Conservation (phyloP, 768 basidiomycete species). For the Collybiopsis luxurians region DNA sequence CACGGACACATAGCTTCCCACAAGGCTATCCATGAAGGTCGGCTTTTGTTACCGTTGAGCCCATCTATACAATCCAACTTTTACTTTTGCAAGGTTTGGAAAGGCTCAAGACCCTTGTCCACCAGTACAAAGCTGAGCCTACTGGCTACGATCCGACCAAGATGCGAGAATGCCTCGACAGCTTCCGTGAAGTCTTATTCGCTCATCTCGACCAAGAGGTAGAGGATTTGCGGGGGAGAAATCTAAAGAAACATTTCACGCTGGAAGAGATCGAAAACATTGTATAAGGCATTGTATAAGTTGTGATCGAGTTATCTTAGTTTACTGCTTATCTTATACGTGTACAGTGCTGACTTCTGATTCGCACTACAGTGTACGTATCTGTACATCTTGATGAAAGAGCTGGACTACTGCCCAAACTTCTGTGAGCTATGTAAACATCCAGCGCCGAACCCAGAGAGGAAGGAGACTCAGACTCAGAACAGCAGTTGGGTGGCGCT, state of each 20-base stretch:
- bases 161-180: slow-evolving; percentile 48
- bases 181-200: slow-evolving; percentile 48
- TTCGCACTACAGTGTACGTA: too few relatives aligned
- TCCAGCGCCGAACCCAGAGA: too few relatives aligned
- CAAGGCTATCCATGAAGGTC: slow-evolving; percentile 52
- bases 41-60: not conserved
- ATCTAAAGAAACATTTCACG: slow-evolving; percentile 52
- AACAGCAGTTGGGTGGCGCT: too few relatives aligned
- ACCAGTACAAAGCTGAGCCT: slow-evolving; percentile 41
- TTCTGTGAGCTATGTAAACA: too few relatives aligned
- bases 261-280: slow-evolving; percentile 41
- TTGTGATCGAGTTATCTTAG: too few relatives aligned
- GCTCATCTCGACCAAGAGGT: slow-evolving; percentile 55
- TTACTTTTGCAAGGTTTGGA: slow-evolving; percentile 44
- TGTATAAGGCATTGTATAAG: slow-evolving; percentile 20
- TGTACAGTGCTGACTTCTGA: too few relatives aligned
- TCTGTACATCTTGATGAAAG: too few relatives aligned
- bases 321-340: too few relatives aligned
- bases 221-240: slow-evolving; percentile 45
- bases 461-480: too few relatives aligned
- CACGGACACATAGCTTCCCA: slow-evolving; percentile 53
- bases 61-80: not conserved
- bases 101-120: slow-evolving; percentile 34
- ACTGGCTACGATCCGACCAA: slow-evolving; percentile 47
- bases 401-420: too few relatives aligned